A percentile compares a stretch with the other conserved stretches of the same genome.
These are phyloP conservation scores for Sisymbrium altissimum DNA, from an alignment of 345 rosid species.

Conservation along the genomic window DNA sequence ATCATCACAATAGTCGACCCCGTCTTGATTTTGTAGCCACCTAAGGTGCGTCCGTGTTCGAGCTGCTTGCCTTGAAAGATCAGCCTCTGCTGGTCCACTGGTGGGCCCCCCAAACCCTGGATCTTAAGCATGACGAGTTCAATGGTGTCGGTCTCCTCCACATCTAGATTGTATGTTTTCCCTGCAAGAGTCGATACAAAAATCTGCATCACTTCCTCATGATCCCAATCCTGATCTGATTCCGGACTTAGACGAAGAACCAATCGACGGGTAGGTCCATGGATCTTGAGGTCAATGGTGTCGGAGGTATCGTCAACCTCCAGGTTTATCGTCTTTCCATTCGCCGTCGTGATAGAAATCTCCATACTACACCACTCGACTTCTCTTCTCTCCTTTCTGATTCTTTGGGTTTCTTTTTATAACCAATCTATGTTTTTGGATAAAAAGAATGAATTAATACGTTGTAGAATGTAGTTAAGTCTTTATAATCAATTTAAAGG, in stretches of 20 bases:
- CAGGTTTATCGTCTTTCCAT: neutral
- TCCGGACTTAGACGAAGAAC: neutral
- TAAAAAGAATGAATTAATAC: neutral
- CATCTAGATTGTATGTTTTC: neutral
- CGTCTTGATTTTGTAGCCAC: neutral
- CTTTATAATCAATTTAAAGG: neutral
- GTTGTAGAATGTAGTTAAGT: neutral
- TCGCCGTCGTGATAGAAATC: neutral
- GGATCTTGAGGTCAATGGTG: neutral
- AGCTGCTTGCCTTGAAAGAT: neutral
- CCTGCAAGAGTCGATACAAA: neutral
- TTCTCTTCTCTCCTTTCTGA: neutral
- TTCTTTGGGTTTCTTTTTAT: neutral
- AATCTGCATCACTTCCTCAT: neutral
- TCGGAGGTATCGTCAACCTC: neutral
- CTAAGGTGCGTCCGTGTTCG: neutral
- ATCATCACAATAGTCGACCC: neutral
- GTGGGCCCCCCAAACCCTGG: neutral
- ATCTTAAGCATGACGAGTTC: neutral
- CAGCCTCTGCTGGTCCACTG: neutral
- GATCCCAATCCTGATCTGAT: neutral
- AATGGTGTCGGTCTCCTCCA: neutral
- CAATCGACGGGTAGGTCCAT: neutral
- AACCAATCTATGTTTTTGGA: neutral
- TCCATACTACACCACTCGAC: neutral